phyloP scores from a whole-genome alignment of 2,329 filamentous ascomycete species.

The Monilinia fructigena region DNA sequence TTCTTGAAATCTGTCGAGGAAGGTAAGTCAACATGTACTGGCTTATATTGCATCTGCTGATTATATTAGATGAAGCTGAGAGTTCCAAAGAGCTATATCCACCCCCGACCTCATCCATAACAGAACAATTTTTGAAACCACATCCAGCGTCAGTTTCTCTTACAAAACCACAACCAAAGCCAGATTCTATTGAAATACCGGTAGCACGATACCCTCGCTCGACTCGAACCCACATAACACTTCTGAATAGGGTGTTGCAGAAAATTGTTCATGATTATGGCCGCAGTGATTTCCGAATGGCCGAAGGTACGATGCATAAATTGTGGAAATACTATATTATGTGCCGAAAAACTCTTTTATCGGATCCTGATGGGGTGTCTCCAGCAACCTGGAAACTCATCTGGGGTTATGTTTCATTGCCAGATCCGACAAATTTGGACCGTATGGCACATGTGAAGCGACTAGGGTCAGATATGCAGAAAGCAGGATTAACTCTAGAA shows the following conservation, averaged over 20 bases:
- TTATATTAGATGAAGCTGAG: slow-evolving; percentile 10
- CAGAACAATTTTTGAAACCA: slow-evolving; percentile 12
- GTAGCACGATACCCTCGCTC: not conserved
- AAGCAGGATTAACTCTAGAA: slow-evolving; percentile 54
- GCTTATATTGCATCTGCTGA: slow-evolving; percentile 1
- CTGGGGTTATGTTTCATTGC: slow-evolving; percentile 58
- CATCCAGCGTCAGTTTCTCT: not conserved
- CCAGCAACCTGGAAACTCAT: slow-evolving; percentile 61
- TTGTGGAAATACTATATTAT: slow-evolving; percentile 51
- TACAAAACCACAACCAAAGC: not conserved
- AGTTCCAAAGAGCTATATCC: slow-evolving; percentile 4
- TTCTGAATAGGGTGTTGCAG: slow-evolving; percentile 2
- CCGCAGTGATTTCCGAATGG: slow-evolving; percentile 8
- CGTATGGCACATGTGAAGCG: slow-evolving; percentile 60
- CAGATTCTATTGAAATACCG: not conserved
- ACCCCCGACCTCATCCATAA: slow-evolving; percentile 3
- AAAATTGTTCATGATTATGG: not conserved
- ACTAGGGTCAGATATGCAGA: slow-evolving; percentile 65
- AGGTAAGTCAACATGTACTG: slow-evolving; percentile 5
- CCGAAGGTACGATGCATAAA: not conserved
- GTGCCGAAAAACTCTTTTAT: slow-evolving; percentile 47
- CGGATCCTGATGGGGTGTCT: slow-evolving; percentile 56
- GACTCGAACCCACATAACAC: not conserved
- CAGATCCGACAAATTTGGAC: slow-evolving; percentile 49
- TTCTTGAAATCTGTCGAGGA: slow-evolving; percentile 24